Conservation (phyloP, 176 grass and related monocot genomes). For the Rhynchospora tenuis region DNA sequence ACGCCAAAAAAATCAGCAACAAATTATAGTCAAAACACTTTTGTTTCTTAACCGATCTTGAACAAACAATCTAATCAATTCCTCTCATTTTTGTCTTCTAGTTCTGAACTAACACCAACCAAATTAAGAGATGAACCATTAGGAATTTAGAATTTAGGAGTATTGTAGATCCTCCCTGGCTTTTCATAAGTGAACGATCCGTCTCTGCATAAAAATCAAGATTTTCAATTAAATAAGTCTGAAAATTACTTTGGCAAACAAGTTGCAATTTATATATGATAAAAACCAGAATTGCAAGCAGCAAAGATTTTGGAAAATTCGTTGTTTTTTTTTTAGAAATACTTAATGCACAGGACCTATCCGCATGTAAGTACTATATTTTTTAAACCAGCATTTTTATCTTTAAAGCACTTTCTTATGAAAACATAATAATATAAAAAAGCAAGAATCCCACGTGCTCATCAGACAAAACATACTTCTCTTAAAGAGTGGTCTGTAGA, state of each 20-base stretch:
- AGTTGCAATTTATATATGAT: too few relatives aligned
- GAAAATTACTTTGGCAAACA: not conserved
- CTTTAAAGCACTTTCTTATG: not conserved
- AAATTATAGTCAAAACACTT: slow-evolving; percentile 15
- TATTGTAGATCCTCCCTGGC: slow-evolving; percentile 79
- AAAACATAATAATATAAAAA: not conserved
- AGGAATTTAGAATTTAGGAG: too few relatives aligned
- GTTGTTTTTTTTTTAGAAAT: not conserved
- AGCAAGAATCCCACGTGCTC: not conserved
- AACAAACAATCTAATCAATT: slow-evolving; percentile 23
- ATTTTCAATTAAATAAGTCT: not conserved
- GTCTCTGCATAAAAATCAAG: slow-evolving; percentile 56
- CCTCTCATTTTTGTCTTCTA: not conserved
- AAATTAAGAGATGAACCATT: not conserved
- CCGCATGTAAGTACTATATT: not conserved
- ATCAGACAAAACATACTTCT: not conserved
- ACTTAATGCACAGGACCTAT: not conserved
- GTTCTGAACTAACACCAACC: not conserved
- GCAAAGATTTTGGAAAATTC: not conserved
- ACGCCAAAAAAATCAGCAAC: slow-evolving; percentile 28
- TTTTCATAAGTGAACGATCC: slow-evolving; percentile 59
- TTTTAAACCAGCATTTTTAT: too few relatives aligned
- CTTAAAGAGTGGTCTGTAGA: not conserved
- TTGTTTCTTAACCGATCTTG: not conserved
- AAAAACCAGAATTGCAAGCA: not conserved